These are phyloP conservation scores for Sclerotinia subarctica DNA, from an alignment of 2,329 filamentous ascomycete species.

Conservation along the genomic window DNA sequence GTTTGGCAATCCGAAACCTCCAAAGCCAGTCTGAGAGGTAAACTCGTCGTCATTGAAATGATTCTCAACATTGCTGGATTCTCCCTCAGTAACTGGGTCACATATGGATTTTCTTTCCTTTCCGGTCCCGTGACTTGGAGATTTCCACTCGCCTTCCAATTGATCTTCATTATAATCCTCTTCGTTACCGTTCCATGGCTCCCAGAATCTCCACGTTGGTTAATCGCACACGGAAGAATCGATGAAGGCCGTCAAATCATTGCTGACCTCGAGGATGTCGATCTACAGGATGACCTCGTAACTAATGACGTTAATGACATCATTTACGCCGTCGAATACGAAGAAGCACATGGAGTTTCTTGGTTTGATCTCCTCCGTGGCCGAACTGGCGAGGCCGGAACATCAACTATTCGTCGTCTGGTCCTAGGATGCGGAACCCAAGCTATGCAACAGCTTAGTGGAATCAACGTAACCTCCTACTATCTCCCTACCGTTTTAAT, in stretches of 20 bases:
- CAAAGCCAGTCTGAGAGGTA: conserved; percentile 21
- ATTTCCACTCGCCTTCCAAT: conserved; percentile 23
- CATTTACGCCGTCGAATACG: conserved; percentile 17
- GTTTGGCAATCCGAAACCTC: conserved; percentile 25
- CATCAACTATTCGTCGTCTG: conserved; percentile 58
- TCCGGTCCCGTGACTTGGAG: conserved; percentile 17
- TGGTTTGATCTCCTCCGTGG: conserved; percentile 19
- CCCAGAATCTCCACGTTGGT: conserved; percentile 42
- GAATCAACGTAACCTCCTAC: conserved; percentile 46
- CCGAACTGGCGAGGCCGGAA: conserved; percentile 3
- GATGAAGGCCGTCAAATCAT: conserved; percentile 41
- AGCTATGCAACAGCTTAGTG: conserved; percentile 50
- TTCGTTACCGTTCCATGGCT: conserved; percentile 29
- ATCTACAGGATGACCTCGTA: conserved; percentile 51
- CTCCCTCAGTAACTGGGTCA: conserved; percentile 21
- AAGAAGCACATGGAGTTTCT: conserved; percentile 14
- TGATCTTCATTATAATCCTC: conserved; percentile 20
- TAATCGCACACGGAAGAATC: conserved; percentile 38
- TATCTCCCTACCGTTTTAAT: conserved; percentile 51
- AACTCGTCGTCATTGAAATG: conserved; percentile 23
- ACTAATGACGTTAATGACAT: conserved; percentile 50
- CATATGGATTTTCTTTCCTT: conserved; percentile 22
- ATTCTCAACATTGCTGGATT: conserved; percentile 21
- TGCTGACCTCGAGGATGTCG: conserved; percentile 24
- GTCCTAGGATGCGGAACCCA: conserved; percentile 67